phyloP scores from a whole-genome alignment of 2,329 filamentous ascomycete species.

The Beauveria varroae region DNA sequence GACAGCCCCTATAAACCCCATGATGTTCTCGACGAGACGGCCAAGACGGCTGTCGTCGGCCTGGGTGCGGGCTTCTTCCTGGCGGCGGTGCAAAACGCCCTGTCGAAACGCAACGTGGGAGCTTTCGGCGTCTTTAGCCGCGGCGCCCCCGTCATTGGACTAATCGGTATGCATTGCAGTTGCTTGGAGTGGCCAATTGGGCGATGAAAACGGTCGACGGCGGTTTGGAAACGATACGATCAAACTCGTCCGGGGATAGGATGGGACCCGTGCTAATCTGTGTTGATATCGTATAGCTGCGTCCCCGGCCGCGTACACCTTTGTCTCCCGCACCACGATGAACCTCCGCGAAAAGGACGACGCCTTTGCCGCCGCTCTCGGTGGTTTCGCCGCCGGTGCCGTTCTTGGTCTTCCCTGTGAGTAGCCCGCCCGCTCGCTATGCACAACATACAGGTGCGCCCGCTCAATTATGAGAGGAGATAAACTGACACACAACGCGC shows the following conservation, averaged over 20 bases:
- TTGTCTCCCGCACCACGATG: conserved; percentile 67
- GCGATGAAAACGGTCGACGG: conserved; percentile 8
- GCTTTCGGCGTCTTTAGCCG: conserved; percentile 72
- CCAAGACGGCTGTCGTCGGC: conserved; percentile 58
- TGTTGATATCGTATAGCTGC: conserved; percentile 38
- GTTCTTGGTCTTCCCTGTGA: conserved; percentile 67
- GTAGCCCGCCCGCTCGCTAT: conserved; percentile 19
- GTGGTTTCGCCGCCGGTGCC: conserved; percentile 68
- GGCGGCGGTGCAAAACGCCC: conserved; percentile 78
- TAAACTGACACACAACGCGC: conserved; percentile 4
- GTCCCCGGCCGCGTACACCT: conserved; percentile 65
- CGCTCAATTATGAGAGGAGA: not conserved
- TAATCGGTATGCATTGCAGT: conserved; percentile 24
- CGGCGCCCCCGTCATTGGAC: conserved; percentile 64
- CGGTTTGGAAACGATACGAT: not conserved
- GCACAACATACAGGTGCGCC: not conserved
- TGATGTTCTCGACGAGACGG: conserved; percentile 63
- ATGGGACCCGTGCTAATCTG: conserved; percentile 13
- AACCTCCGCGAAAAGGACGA: conserved; percentile 85
- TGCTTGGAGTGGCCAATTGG: not conserved
- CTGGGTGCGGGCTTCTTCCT: conserved; percentile 62
- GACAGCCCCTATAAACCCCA: conserved; percentile 54
- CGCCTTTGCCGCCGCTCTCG: conserved; percentile 63
- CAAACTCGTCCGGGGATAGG: not conserved
- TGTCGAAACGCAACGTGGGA: conserved; percentile 75